These are phyloP conservation scores for Chlorella sp. DNA, from an alignment of 139 green algal genomes.

Conservation along the genomic window DNA sequence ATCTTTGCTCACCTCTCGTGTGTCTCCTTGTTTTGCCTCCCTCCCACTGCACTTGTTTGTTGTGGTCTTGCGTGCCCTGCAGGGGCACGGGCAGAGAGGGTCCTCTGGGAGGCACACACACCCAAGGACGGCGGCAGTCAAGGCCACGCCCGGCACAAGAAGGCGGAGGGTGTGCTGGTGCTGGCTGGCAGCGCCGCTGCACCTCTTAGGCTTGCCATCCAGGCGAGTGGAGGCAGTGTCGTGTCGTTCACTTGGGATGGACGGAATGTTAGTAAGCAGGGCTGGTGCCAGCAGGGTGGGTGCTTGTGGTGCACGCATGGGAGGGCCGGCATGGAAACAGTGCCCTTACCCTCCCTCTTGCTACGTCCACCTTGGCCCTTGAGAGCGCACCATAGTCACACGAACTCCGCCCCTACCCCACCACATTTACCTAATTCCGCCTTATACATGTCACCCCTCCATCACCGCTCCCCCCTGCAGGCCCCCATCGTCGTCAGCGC, in stretches of 20 bases:
- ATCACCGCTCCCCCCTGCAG: neutral
- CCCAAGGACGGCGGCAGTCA: neutral
- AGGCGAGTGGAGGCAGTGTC: neutral
- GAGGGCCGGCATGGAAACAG: no score
- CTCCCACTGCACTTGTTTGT: neutral
- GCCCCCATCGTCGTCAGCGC: constrained; percentile 44
- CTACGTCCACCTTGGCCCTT: neutral
- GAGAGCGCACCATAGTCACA: no score
- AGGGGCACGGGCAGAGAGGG: constrained; percentile 44
- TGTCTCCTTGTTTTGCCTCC: neutral
- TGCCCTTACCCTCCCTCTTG: no score
- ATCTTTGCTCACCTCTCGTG: no score
- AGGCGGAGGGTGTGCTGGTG: constrained; percentile 5
- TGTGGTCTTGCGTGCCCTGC: no score
- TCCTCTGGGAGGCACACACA: constrained; percentile 34
- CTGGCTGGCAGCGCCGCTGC: neutral
- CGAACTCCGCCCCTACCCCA: no score
- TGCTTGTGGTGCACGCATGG: neutral
- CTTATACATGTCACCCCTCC: neutral
- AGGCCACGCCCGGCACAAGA: neutral
- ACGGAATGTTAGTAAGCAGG: neutral
- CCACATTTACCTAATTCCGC: neutral
- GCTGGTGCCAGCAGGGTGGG: neutral
- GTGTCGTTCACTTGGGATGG: neutral
- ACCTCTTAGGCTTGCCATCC: constrained; percentile 24